Base-by-base conservation (phyloP, 2,329 filamentous ascomycete genomes). In the Ophiostoma quercus region DNA sequence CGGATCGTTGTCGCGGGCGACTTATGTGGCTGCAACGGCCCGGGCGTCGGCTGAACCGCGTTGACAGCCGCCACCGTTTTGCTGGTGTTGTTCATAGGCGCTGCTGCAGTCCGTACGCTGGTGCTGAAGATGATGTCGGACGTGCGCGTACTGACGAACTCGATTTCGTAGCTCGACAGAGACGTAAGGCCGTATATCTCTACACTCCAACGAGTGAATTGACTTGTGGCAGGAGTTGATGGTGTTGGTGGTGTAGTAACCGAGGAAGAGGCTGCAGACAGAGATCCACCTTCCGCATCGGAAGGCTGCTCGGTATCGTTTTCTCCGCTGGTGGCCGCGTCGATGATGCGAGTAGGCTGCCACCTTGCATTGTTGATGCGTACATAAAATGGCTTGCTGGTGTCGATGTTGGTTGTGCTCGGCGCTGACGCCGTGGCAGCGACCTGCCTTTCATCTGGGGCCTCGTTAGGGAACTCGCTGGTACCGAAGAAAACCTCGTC, bases 401-500 rank as follows among this genome's bases (percentile, higher is more conserved):
- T 84, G 77, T 92, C 89, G 69, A 90, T 85, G 2, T 84, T 85
- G 16, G 84, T 78, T 0, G 80, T 78, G 74, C 73, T 72, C 2
- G 67, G 67, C 2, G 43, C 9, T 5, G 29, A 77, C 73, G 29
- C 2, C 65, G 5, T 16, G 9, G 65, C 1, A 73, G 71, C 77
- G 72, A 65, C 68, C n/a, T 77, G 77, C 71, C 82, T 68, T 6
- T 65, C 37, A 22, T 57, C 65, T 9, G 66, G 29, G 70, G 79
- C 79, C 67, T 80, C 78, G 66, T 83, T 79, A 11, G 83, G 80
- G 74, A 90, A 90, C 76, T 85, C 83, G 78, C 88, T 91, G 25
- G 89, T 90, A 78, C 85, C 89, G 79, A 94, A 94, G 79, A 86
- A 89, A 73, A 94, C 87, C 78, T 92, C 90, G 75, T 92, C 90